These are phyloP conservation scores for Citrullus amarus DNA, from an alignment of 306 rosid species.

Conservation along the genomic window DNA sequence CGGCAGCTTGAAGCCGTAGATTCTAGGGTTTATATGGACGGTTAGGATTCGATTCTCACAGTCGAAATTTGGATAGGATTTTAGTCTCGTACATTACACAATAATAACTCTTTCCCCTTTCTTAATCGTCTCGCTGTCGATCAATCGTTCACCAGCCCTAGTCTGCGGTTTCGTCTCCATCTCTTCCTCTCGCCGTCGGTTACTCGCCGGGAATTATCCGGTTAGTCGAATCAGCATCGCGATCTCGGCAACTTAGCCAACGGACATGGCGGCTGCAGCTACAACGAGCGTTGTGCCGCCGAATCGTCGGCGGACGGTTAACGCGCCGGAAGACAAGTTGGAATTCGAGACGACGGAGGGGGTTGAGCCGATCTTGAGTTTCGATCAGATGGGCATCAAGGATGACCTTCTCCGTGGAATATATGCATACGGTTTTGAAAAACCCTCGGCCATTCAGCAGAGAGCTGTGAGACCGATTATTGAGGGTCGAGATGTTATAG, in stretches of 20 bases:
- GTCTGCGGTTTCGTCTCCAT: background rate
- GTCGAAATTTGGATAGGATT: background rate
- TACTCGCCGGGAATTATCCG: background rate
- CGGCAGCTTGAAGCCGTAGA: background rate
- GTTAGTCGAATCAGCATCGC: background rate
- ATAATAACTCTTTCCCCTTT: background rate
- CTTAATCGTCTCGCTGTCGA: background rate
- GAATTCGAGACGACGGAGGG: conserved; percentile 89
- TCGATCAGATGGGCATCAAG: conserved; percentile 88
- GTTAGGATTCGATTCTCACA: background rate
- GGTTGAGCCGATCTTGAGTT: conserved; percentile 59
- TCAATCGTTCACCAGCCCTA: background rate
- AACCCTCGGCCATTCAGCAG: conserved; percentile 96
- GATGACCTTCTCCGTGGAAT: conserved; percentile 86
- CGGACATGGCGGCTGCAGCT: conserved; percentile 34
- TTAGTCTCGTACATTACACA: background rate
- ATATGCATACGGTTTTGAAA: conserved; percentile 85
- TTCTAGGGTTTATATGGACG: background rate
- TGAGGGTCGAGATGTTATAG: conserved; percentile 90
- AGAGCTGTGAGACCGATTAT: conserved; percentile 88
- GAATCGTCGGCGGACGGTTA: conserved; percentile 36
- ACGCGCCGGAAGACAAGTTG: conserved; percentile 43
- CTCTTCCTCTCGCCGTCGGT: background rate
- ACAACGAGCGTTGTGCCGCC: conserved; percentile 61
- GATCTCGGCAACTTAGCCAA: background rate